These are phyloP conservation scores for Botrytis fabae DNA, from an alignment of 2,329 filamentous ascomycete species.

Conservation along the genomic window DNA sequence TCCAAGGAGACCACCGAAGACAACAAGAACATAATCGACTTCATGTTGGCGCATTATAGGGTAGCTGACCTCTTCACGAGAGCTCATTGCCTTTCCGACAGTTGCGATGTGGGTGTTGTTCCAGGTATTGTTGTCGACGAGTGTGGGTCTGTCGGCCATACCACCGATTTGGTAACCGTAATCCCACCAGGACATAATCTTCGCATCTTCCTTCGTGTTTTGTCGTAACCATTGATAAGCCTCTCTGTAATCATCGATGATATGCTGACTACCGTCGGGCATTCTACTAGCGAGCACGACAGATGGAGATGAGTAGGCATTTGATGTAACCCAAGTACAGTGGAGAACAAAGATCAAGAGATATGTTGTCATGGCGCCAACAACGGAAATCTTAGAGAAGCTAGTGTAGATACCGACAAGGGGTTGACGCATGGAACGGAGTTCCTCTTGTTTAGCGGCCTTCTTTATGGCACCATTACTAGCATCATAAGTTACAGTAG, in stretches of 20 bases:
- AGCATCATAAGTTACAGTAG: conserved; percentile 45
- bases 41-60: conserved; percentile 98
- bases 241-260: conserved; percentile 99
- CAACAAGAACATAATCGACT: conserved; percentile 96
- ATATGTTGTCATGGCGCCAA: conserved; percentile 72
- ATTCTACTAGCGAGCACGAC: conserved; percentile 90
- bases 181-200: conserved; percentile 99
- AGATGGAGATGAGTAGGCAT: conserved; percentile 96
- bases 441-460: conserved; percentile 52
- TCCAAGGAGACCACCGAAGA: conserved; percentile 92
- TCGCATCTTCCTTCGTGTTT: conserved; percentile 91
- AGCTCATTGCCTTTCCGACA: conserved; percentile 98
- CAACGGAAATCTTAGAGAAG: conserved; percentile 77
- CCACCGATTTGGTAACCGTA: conserved; percentile 99
- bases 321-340: conserved; percentile 99
- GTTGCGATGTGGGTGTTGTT: conserved; percentile 99
- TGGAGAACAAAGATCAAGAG: conserved; percentile 92
- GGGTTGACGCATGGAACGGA: conserved; percentile 71
- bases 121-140: conserved; percentile 99
- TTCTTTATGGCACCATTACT: conserved; percentile 51
- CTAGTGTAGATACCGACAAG: conserved; percentile 80
- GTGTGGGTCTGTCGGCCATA: conserved; percentile 94
- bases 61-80: conserved; percentile 95
- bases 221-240: conserved; percentile 99
- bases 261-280: conserved; percentile 94